Base-by-base conservation (phyloP, 306 rosid genomes). In the Sesbania bispinosa region DNA sequence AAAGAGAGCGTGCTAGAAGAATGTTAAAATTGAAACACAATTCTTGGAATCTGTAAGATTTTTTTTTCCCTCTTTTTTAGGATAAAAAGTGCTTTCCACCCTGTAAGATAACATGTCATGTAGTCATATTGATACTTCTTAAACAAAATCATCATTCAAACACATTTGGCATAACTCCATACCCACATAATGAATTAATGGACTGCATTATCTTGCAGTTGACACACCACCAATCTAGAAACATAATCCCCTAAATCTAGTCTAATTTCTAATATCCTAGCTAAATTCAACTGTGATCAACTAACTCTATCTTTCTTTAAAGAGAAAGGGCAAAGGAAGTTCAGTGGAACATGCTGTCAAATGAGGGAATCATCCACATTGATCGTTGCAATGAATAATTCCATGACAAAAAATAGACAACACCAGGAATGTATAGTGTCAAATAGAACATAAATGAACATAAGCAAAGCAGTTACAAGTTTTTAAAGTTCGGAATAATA, bases 101-200 rank as follows among this genome's bases (percentile, higher is more conserved):
- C 41, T 47, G 45, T 42, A 61, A 71, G 54, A 70, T 26, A 43
- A 53, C 23, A 14, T 50, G 43, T 50, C 20, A 77, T 9, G 62
- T 58, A 67, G 11, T 38, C 57, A 36, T 9, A 57, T 43, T 30
- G 47, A 45, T 46, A 30, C 41, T 58, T n/a, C 33, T 47, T 26
- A 53, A 3, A 2, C 48, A 67, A 27, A 46, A 66, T 42, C 20
- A 75, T 27, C 6, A 38, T 45, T 33, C 24, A 8, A 66, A 66
- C 10, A 60, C 59, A 33, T 16, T 58, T 48, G 33, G 11, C 30
- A 75, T 14, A 20, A 23, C 53, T 55, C 45, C 18, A 65, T 30
- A 64, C 42, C 43, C 80, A 75, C 32, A 36, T 23, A 36, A 50
- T 47, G n/a, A n/a, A n/a, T n/a, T n/a, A n/a, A n/a, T n/a, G n/a